These are phyloP conservation scores for Juncus inflexus DNA, from an alignment of 176 grass and related monocot species.

Conservation along the genomic window DNA sequence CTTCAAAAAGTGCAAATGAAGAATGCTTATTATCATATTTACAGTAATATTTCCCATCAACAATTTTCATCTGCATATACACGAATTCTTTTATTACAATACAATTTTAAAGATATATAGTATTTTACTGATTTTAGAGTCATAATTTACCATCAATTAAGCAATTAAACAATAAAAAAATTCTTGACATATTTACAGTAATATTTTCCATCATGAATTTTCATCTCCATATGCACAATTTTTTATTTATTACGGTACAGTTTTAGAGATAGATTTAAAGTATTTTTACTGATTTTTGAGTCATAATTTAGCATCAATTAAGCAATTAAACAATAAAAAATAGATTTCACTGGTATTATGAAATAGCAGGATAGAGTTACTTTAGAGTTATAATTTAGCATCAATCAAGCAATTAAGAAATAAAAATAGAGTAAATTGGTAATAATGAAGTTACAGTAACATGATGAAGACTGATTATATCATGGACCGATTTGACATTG, in stretches of 20 bases:
- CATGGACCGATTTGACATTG: slow-evolving; percentile 43
- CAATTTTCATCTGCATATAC: slow-evolving; percentile 56
- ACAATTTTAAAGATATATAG: background rate
- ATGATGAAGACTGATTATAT: slow-evolving; percentile 78
- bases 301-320: background rate
- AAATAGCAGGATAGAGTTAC: too few species aligned
- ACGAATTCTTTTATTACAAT: slow-evolving; percentile 18
- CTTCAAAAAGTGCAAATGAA: slow-evolving; percentile 80
- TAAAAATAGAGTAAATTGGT: too few species aligned
- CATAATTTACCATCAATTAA: background rate
- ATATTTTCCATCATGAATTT: slow-evolving; percentile 38
- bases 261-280: background rate
- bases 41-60: slow-evolving; percentile 49
- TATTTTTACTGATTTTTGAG: background rate
- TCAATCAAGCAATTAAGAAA: too few species aligned
- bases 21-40: slow-evolving; percentile 54
- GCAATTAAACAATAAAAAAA: too few species aligned
- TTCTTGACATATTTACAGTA: slow-evolving; percentile 45
- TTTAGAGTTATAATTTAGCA: too few species aligned
- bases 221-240: slow-evolving; percentile 54
- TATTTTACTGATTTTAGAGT: background rate
- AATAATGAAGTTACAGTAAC: slow-evolving; percentile 69
- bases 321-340: too few species aligned
- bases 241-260: background rate
- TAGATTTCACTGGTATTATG: background rate